Conservation (phyloP, 148 eudicot species). For the Fagopyrum esculentum region DNA sequence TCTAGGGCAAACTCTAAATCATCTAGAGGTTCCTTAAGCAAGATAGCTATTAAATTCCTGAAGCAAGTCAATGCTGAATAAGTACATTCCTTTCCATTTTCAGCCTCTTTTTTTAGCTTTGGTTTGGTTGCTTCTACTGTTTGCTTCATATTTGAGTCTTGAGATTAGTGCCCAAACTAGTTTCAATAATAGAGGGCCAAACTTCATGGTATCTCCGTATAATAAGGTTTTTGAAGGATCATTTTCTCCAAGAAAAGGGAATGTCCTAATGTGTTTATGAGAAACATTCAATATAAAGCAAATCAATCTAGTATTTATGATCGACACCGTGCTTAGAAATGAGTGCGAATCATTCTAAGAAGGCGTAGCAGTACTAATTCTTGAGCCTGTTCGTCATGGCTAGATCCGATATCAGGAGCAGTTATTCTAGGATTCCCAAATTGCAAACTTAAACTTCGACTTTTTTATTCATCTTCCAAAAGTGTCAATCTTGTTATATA, state of each 20-base stretch:
- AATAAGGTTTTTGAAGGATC: slow-evolving; percentile 37
- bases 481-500: too few species aligned
- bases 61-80: slow-evolving; percentile 36
- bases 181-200: slow-evolving; percentile 40
- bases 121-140: slow-evolving; percentile 27
- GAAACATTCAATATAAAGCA: slow-evolving; percentile 34
- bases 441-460: slow-evolving; percentile 5
- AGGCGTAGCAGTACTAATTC: slow-evolving; percentile 24
- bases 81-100: slow-evolving; percentile 32
- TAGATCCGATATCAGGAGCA: slow-evolving; percentile 17
- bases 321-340: slow-evolving; percentile 13
- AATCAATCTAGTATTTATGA: slow-evolving; percentile 20
- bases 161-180: slow-evolving; percentile 30
- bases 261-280: slow-evolving; percentile 29
- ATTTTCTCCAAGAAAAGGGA: slow-evolving; percentile 22
- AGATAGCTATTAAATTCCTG: slow-evolving; percentile 33
- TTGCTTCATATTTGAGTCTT: slow-evolving; percentile 18
- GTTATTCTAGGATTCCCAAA: slow-evolving; percentile 21
- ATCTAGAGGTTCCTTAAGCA: slow-evolving; percentile 31
- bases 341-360: slow-evolving; percentile 31
- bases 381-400: slow-evolving; percentile 18
- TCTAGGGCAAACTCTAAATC: slow-evolving; percentile 41
- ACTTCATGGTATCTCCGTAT: slow-evolving; percentile 38
- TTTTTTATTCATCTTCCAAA: too few species aligned
- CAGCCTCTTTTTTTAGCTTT: slow-evolving; percentile 33